Percentiles rank a stretch among this genome's conserved stretches.
phyloP scores from a whole-genome alignment of 1,284 basidiomycete genomes.

The Golubevia pallescens region DNA sequence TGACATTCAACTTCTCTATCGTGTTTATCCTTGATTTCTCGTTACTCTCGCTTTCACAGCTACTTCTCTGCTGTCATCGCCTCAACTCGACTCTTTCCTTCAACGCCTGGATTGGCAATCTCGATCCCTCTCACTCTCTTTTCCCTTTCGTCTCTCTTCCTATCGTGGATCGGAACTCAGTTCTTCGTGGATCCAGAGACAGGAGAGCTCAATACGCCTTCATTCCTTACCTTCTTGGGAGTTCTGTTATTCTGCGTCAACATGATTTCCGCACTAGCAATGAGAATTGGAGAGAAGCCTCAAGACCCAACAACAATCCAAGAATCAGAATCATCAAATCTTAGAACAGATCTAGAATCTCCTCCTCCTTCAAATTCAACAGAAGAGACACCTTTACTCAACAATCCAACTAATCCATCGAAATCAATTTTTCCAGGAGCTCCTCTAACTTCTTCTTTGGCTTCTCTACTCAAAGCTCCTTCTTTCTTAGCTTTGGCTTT shows the following conservation, averaged over 20 bases:
- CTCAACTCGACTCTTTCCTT: slow-evolving; percentile 15
- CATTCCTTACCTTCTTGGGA: slow-evolving; percentile 20
- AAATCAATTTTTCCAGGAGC: slow-evolving; percentile 1
- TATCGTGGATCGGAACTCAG: slow-evolving; percentile 13
- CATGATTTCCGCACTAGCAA: slow-evolving; percentile 11
- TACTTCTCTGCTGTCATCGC: slow-evolving; percentile 20
- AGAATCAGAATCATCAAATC: too few relatives aligned
- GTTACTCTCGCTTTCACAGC: background rate
- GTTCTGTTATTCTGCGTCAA: slow-evolving; percentile 13
- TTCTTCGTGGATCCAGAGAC: slow-evolving; percentile 20
- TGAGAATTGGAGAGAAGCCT: slow-evolving; percentile 5
- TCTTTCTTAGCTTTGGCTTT: slow-evolving; percentile 16
- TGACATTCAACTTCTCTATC: too few relatives aligned
- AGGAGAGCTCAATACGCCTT: slow-evolving; percentile 18
- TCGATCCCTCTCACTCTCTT: slow-evolving; percentile 25
- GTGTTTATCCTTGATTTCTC: background rate
- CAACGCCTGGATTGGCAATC: slow-evolving; percentile 18
- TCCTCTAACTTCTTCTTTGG: slow-evolving; percentile 1
- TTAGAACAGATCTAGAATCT: too few relatives aligned
- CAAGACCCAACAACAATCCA: too few relatives aligned
- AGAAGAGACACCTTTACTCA: background rate
- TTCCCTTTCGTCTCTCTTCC: slow-evolving; percentile 21
- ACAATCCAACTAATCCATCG: background rate
- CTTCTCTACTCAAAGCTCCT: slow-evolving; percentile 6
- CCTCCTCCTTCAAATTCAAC: slow-evolving; percentile 1